Base-by-base conservation (phyloP, 768 basidiomycete genomes). In the Podaxis mareebaensis region DNA sequence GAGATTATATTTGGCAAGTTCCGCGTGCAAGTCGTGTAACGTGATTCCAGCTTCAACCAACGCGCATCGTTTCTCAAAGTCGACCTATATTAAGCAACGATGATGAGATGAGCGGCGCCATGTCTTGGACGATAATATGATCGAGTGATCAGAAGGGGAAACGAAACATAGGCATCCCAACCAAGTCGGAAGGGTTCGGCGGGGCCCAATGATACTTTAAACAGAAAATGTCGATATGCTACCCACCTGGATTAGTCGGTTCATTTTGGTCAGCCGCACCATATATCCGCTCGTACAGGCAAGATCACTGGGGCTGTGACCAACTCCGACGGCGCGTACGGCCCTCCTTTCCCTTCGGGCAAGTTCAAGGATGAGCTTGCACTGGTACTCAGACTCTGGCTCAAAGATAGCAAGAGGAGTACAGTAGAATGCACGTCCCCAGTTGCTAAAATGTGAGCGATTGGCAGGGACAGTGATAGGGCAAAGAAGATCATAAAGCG, bases 251-350 rank as follows among this genome's bases (percentile, higher is more conserved):
- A 96, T 73, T 38, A 96, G 74, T 46, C 82, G 79, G 73, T 90
- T 83, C 59, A 98, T 75, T 69, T 83, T 85, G 48, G 86, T 86
- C 64, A 92, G 92, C 58, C 90, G 83, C 61, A 99, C 76, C 87
- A 98, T 91, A 77, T 85, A 95, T 11, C 88, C 93, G 57, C 78
- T 83, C 0, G 95, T 97, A 76, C 95, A 98, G 0, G 93, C 92
- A 55, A 99, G 81, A 77, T 99, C 96, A 71, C 89, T 92, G 24
- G 96, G 96, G 63, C 91, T 92, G 77, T 98, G 96, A 2, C 96
- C 96, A 15, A 93, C 87, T 12, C 95, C 97, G 12, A 88, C 90
- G 0, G 92, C 91, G 60, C 95, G 86, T 38, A 99, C 80, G 22
- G 83, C 79, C 71, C 84, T 86, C 15, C 83, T 77, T 71, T 95